phyloP scores from a whole-genome alignment of 2,329 filamentous ascomycete species.

The Colletotrichum zoysiae region DNA sequence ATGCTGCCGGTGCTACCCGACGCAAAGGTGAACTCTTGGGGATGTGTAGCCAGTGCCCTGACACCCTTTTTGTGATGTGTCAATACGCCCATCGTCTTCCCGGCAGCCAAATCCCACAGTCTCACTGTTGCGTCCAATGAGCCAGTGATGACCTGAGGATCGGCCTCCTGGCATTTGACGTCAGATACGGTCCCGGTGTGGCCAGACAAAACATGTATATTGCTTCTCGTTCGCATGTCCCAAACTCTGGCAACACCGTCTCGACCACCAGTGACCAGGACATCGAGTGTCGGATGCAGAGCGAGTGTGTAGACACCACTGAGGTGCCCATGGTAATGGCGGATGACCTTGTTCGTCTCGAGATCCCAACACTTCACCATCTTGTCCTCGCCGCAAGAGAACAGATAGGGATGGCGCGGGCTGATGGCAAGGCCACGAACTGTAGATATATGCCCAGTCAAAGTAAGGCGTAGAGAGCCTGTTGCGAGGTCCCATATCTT shows the following conservation, averaged over 20 bases:
- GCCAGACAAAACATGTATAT: slow-evolving; percentile 91
- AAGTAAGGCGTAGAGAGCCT: slow-evolving; percentile 83
- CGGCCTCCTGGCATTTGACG: slow-evolving; percentile 92
- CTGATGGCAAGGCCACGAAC: slow-evolving; percentile 93
- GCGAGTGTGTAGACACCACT: slow-evolving; percentile 94
- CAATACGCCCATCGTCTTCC: slow-evolving; percentile 94
- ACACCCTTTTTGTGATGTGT: slow-evolving; percentile 99
- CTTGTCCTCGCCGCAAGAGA: slow-evolving; percentile 98
- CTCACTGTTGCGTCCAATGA: slow-evolving; percentile 93
- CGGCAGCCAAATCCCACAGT: slow-evolving; percentile 95
- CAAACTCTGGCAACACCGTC: slow-evolving; percentile 96
- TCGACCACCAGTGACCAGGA: slow-evolving; percentile 92
- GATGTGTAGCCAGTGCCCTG: slow-evolving; percentile 84
- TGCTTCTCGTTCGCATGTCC: slow-evolving; percentile 98
- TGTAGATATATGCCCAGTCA: slow-evolving; percentile 95
- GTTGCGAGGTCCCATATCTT: slow-evolving; percentile 98
- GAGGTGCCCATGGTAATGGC: slow-evolving; percentile 96
- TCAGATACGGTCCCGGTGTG: slow-evolving; percentile 93
- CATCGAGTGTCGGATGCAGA: slow-evolving; percentile 94
- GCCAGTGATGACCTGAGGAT: slow-evolving; percentile 94
- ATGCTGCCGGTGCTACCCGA: slow-evolving; percentile 92
- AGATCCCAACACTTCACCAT: slow-evolving; percentile 99
- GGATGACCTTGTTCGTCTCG: slow-evolving; percentile 99
- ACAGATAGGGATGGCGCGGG: slow-evolving; percentile 93
- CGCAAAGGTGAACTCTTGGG: slow-evolving; percentile 95